Evolutionary conservation across 139 green algal species (phyloP).

Genomic region (Micractinium sp.): DNA sequence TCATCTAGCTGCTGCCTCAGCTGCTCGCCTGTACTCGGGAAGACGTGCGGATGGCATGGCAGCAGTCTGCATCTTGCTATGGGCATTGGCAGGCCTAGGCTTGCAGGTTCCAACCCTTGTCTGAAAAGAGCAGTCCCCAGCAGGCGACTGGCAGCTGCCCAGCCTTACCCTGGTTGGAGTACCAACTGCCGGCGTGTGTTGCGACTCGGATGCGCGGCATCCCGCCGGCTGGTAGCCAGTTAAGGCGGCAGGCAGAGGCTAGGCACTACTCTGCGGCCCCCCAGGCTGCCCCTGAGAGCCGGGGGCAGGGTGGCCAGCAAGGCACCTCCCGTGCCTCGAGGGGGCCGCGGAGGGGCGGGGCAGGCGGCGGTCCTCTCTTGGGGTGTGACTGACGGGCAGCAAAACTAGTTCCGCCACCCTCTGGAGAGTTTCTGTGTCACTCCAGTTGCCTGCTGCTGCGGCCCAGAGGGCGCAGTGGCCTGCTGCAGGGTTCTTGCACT

Average conservation of each 20-base stretch:
- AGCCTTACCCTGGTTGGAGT: slow-evolving; percentile 58
- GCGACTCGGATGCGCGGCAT: slow-evolving; percentile 32
- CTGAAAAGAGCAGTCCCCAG: not conserved
- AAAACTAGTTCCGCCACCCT: not conserved
- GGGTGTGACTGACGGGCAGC: too few relatives aligned
- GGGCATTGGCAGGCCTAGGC: not conserved
- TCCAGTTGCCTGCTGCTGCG: not conserved
- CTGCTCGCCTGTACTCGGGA: not conserved
- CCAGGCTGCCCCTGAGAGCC: not conserved
- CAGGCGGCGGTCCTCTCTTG: too few relatives aligned
- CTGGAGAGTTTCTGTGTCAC: not conserved
- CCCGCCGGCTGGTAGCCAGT: not conserved
- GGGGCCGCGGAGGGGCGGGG: too few relatives aligned
- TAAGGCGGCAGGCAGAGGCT: not conserved
- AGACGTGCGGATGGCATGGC: not conserved
- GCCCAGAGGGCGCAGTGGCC: not conserved
- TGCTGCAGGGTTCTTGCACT: not conserved
- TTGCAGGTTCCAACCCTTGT: not conserved
- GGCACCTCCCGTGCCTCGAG: too few relatives aligned
- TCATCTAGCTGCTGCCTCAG: slow-evolving; percentile 59
- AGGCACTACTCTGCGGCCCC: not conserved
- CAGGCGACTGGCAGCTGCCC: not conserved
- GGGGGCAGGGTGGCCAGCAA: not conserved
- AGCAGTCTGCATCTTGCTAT: not conserved
- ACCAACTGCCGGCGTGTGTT: slow-evolving; percentile 77